A percentile compares a stretch with the other conserved stretches of the same genome.
These are phyloP conservation scores for Trichoderma simmonsii DNA, from an alignment of 2,329 filamentous ascomycete species.

Conservation along the genomic window DNA sequence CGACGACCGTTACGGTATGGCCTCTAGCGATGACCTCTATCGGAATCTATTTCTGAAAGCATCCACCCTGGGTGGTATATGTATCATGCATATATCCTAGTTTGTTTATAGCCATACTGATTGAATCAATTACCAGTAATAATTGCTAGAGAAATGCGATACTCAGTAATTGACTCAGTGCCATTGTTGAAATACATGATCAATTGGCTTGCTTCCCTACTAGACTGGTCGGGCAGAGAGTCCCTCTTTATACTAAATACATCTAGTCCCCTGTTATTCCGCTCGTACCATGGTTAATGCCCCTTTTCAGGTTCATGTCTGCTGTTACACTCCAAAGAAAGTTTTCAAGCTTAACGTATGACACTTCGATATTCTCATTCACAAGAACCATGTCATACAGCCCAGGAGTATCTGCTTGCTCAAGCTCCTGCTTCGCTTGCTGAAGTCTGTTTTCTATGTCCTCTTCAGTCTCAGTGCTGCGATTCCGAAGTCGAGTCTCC, in stretches of 20 bases:
- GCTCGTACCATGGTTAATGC: neutral
- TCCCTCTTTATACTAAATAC: neutral
- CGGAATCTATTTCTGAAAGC: no score
- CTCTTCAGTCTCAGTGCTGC: neutral
- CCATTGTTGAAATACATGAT: neutral
- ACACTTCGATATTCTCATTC: neutral
- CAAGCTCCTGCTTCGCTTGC: neutral
- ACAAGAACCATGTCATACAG: neutral
- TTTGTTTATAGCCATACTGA: no score
- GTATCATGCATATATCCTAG: no score
- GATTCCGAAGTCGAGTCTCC: neutral
- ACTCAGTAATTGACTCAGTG: no score
- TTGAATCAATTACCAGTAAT: no score
- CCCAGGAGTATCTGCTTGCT: neutral
- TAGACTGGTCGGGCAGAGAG: neutral
- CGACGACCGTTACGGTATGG: no score
- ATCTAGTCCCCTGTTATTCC: neutral
- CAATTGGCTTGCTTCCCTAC: neutral
- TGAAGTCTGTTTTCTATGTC: neutral
- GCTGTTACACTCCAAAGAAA: neutral
- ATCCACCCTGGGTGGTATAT: no score
- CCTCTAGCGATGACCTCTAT: no score
- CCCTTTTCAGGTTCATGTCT: neutral
- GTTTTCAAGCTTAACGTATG: neutral
- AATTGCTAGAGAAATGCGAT: no score